Conservation (phyloP, 495 filamentous ascomycete species). For the Neurospora sublineolata region DNA sequence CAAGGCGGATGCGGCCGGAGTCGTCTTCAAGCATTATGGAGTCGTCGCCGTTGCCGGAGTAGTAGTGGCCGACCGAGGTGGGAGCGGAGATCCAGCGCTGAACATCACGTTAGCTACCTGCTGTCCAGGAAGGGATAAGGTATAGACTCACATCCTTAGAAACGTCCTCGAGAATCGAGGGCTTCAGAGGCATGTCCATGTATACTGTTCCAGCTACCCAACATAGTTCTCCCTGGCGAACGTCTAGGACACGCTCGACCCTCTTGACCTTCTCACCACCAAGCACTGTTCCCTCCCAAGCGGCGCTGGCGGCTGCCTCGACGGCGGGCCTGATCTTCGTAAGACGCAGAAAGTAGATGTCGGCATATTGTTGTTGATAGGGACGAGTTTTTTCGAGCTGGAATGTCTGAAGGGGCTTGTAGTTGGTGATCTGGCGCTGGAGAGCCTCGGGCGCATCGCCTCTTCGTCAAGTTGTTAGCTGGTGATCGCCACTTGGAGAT, state of each 20-base stretch:
- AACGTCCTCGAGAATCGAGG: slow-evolving; percentile 91
- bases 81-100: slow-evolving; percentile 80
- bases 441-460: slow-evolving; percentile 24
- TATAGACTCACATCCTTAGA: slow-evolving; percentile 63
- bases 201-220: slow-evolving; percentile 93
- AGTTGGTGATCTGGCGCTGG: slow-evolving; percentile 45
- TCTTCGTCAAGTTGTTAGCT: slow-evolving; percentile 20
- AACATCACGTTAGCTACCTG: background rate
- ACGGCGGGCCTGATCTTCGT: slow-evolving; percentile 77
- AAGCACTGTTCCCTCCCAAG: slow-evolving; percentile 72
- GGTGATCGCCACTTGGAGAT: background rate
- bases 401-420: slow-evolving; percentile 67
- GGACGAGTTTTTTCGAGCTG: slow-evolving; percentile 57
- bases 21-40: slow-evolving; percentile 90
- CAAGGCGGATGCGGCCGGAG: slow-evolving; percentile 77
- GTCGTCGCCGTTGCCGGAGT: slow-evolving; percentile 44
- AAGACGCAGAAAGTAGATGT: slow-evolving; percentile 92
- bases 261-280: slow-evolving; percentile 61
- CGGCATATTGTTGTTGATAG: slow-evolving; percentile 91
- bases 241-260: slow-evolving; percentile 84
- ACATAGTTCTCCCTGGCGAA: slow-evolving; percentile 88
- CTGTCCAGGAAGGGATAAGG: background rate
- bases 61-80: slow-evolving; percentile 68
- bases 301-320: slow-evolving; percentile 56
- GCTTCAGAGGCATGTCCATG: slow-evolving; percentile 94